phyloP scores from a whole-genome alignment of 202 grass and related monocot genomes.

The Eragrostis tef region DNA sequence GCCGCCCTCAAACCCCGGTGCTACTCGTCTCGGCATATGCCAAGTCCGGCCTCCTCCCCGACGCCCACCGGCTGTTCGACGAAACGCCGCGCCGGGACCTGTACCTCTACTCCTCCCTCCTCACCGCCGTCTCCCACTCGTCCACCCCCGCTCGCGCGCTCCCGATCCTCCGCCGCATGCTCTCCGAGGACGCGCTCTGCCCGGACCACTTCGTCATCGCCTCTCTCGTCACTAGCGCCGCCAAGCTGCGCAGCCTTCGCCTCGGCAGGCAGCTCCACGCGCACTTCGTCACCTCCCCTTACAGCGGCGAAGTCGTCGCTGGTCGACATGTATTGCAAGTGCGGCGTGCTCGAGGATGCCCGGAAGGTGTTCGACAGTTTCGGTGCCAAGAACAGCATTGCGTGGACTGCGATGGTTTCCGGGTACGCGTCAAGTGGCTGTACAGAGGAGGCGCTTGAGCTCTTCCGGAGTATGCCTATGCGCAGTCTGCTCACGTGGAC shows the following conservation, averaged over 20 bases:
- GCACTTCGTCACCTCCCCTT: slow-evolving; percentile 51
- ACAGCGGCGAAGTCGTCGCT: slow-evolving; percentile 69
- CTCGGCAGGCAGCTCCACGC: slow-evolving; percentile 75
- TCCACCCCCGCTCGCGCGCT: slow-evolving; percentile 34
- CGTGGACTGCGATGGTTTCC: slow-evolving; percentile 75
- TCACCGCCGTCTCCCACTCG: slow-evolving; percentile 54
- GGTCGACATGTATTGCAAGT: slow-evolving; percentile 84
- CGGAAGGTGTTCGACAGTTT: slow-evolving; percentile 75
- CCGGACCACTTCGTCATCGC: slow-evolving; percentile 75
- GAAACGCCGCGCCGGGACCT: slow-evolving; percentile 47
- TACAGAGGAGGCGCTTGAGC: slow-evolving; percentile 48
- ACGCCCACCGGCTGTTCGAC: slow-evolving; percentile 54
- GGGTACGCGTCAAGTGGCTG: slow-evolving; percentile 58
- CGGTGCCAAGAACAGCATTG: slow-evolving; percentile 58
- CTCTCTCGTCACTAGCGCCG: slow-evolving; percentile 54
- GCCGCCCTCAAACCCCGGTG: slow-evolving; percentile 3
- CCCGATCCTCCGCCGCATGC: slow-evolving; percentile 53
- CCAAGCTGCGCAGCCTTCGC: slow-evolving; percentile 52
- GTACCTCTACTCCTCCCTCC: slow-evolving; percentile 56
- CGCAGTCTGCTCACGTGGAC: slow-evolving; percentile 75
- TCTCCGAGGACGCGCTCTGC: slow-evolving; percentile 43
- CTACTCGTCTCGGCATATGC: slow-evolving; percentile 63
- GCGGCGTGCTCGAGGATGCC: slow-evolving; percentile 55
- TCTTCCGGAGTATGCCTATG: slow-evolving; percentile 67
- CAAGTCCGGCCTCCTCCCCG: slow-evolving; percentile 51